Evolutionary conservation across 441 rosid genomes (phyloP).

Genomic region (Brassica hybrid): DNA sequence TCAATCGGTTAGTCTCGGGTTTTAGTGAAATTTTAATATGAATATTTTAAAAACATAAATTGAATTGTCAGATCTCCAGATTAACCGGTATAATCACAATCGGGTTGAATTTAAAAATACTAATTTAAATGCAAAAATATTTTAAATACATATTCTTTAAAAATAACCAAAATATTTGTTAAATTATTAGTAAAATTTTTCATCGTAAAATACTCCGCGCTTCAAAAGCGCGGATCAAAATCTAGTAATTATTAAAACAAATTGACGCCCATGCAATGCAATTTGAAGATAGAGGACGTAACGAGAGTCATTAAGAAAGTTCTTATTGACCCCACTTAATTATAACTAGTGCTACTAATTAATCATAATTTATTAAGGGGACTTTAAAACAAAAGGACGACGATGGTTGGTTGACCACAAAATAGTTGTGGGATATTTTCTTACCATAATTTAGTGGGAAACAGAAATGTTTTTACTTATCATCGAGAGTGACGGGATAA

Average conservation of each 20-base stretch:
- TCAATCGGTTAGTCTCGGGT: too few species aligned
- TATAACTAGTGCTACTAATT: conserved; percentile 13
- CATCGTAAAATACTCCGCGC: too few species aligned
- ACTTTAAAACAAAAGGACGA: conserved; percentile 19
- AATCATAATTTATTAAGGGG: conserved; percentile 14
- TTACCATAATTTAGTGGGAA: conserved; percentile 23
- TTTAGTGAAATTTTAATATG: too few species aligned
- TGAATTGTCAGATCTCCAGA: too few species aligned
- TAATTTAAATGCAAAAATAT: too few species aligned
- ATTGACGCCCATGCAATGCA: conserved; percentile 39
- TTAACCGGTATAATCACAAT: too few species aligned
- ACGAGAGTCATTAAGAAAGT: conserved; percentile 27
- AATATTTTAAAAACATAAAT: too few species aligned
- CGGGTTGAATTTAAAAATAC: too few species aligned
- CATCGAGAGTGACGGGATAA: conserved; percentile 22
- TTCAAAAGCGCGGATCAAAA: too few species aligned
- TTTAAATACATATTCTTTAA: too few species aligned
- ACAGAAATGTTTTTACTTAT: conserved; percentile 11
- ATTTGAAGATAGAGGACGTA: conserved; percentile 28
- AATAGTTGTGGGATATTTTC: conserved; percentile 1
- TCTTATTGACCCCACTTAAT: conserved; percentile 18
- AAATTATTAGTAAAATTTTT: too few species aligned
- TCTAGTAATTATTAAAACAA: background rate
- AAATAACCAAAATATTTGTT: too few species aligned
- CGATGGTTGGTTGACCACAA: conserved; percentile 35